A percentile compares a stretch with the other conserved stretches of the same genome.
These are phyloP conservation scores for Gracilaria gracilis DNA, from an alignment of 23 red algal genomes.

Conservation along the genomic window DNA sequence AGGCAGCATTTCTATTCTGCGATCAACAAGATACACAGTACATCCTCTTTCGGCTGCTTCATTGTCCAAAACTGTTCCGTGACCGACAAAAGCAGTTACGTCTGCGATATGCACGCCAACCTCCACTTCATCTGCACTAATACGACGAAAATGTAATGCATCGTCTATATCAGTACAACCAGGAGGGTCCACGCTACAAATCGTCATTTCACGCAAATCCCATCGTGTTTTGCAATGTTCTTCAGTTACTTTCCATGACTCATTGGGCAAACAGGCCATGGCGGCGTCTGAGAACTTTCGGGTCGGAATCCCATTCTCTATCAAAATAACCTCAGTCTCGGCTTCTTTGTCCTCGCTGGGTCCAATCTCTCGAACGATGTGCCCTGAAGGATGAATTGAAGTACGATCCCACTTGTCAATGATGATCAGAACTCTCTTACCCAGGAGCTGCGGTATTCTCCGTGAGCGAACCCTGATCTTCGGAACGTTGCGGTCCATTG, in stretches of 20 bases:
- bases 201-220: constrained; percentile 80
- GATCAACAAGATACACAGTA: constrained; percentile 98
- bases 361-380: constrained; percentile 91
- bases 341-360: constrained; percentile 82
- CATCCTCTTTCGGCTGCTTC: constrained; percentile 90
- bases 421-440: constrained; percentile 81
- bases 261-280: constrained; percentile 82
- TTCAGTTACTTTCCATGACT: constrained; percentile 80
- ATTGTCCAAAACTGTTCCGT: constrained; percentile 82
- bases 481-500: constrained; percentile 83
- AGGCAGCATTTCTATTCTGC: constrained; percentile 98
- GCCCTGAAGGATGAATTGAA: constrained; percentile 77
- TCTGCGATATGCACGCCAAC: constrained; percentile 99
- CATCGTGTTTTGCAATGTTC: constrained; percentile 71
- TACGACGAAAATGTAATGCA: constrained; percentile 83
- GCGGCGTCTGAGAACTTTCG: constrained; percentile 92
- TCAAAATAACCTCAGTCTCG: constrained; percentile 92
- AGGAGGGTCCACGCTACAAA: constrained; percentile 95
- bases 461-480: constrained; percentile 83
- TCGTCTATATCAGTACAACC: constrained; percentile 99
- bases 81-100: constrained; percentile 91
- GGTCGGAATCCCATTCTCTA: constrained; percentile 92
- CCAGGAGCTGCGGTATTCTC: constrained; percentile 69
- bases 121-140: constrained; percentile 60
- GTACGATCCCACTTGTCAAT: constrained; percentile 92